Base-by-base conservation (phyloP, 2,329 filamentous ascomycete genomes). In the Neoscytalidium dimidiatum region DNA sequence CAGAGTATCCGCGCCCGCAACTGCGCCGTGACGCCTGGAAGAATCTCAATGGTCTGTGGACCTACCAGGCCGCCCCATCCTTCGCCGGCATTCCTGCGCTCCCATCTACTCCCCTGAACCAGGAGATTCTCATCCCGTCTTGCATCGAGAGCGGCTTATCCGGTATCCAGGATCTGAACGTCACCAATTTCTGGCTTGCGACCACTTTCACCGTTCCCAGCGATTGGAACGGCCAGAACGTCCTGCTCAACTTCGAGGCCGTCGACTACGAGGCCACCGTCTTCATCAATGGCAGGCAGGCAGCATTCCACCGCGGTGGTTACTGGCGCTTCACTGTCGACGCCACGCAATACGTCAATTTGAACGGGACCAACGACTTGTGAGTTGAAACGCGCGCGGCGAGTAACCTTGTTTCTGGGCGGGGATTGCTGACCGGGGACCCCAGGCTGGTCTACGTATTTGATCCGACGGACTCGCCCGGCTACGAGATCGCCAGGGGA, bases 261-360 rank as follows among this genome's bases (percentile, higher is more conserved):
- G 85, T 87, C 31, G 85, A 87, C 69, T 87, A 86, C 65, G 79
- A 86, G 68, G 79, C 83, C 6, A 84, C 81, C 0, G 83, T 90
- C 0, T 89, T 84, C 65, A 77, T 90, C 68, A 89, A 88, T 68
- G 84, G 84, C 2, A 70, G 81, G 26, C 67, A 82, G 21, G 83
- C 82, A 3, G 83, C 81, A 0, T 82, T 81, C 61, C 81, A 90
- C 67, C 78, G 81, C 1, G 88, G 88, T 26, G 88, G 88, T 0
- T 90, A 89, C 69, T 87, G 84, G 70, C 81, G 83, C 28, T 90
- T 90, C 70, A 83, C 80, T 1, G 67, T 89, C 21, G 87, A 90
- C 69, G 78, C 87, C 19, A 89, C 88, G 0, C 71, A 81, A 28
- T 71, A 76, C 49, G 66, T 82, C 23, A 72, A 71, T 7, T 66